Conservation (phyloP, 164 flowering plant species). For the Hamamelis virginiana region DNA sequence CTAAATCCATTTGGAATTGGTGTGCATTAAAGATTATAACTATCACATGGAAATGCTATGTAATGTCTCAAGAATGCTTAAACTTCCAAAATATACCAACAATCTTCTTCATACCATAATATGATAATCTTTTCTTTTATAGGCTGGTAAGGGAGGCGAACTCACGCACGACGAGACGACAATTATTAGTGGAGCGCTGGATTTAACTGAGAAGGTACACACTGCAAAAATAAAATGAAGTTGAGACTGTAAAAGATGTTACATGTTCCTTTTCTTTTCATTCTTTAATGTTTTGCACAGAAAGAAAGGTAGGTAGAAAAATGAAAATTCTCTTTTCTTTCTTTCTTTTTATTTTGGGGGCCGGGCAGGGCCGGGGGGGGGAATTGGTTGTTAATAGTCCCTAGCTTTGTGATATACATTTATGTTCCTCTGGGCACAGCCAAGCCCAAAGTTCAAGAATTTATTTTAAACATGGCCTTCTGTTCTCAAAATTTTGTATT, state of each 20-base stretch:
- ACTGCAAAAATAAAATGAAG: too few species aligned
- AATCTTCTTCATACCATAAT: conserved; percentile 1
- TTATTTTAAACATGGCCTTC: not conserved
- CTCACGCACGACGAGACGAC: conserved; percentile 98
- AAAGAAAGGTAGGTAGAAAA: not conserved
- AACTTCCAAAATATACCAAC: not conserved
- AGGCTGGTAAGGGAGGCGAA: conserved; percentile 99
- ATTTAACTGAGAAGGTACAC: conserved; percentile 89
- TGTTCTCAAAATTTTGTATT: too few species aligned
- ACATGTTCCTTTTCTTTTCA: not conserved
- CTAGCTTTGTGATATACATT: too few species aligned
- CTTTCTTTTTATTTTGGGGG: too few species aligned
- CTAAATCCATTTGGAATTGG: not conserved
- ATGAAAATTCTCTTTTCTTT: too few species aligned
- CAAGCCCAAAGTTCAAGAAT: not conserved
- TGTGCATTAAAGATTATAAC: too few species aligned
- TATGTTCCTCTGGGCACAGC: too few species aligned
- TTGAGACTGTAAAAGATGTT: not conserved
- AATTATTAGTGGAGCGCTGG: conserved; percentile 98
- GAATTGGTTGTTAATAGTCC: too few species aligned
- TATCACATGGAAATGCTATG: too few species aligned
- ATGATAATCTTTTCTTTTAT: conserved; percentile 7
- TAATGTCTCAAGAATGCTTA: not conserved
- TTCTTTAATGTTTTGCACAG: not conserved
- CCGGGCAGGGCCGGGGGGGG: too few species aligned